Conservation (phyloP, 148 eudicot genomes). For the Spergularia marina region DNA sequence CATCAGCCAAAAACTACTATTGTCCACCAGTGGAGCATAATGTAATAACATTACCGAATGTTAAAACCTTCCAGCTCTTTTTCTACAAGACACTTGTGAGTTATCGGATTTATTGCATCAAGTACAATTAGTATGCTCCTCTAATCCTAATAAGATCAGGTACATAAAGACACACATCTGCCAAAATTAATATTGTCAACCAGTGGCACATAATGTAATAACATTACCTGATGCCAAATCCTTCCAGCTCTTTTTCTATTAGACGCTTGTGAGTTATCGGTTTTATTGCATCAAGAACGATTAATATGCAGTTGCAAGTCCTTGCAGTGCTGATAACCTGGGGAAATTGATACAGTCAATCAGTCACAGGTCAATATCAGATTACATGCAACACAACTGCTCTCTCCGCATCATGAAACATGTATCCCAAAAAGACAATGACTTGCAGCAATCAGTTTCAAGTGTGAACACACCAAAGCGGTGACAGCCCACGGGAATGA, state of each 20-base stretch:
- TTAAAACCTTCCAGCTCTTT: constrained; percentile 99
- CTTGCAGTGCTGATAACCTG: constrained; percentile 99
- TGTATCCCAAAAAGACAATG: neutral
- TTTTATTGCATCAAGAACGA: constrained; percentile 98
- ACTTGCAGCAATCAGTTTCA: neutral
- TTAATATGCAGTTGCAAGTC: constrained; percentile 92
- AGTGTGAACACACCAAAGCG: neutral
- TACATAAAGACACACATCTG: neutral
- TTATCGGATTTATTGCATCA: constrained; percentile 97
- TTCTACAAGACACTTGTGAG: constrained; percentile 96
- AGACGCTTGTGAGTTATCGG: constrained; percentile 98
- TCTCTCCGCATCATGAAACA: neutral
- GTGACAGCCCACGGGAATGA: neutral
- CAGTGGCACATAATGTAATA: neutral
- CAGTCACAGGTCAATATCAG: neutral
- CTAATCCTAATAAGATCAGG: neutral
- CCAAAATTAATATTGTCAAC: neutral
- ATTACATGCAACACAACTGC: neutral
- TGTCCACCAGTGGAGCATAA: neutral
- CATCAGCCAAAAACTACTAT: neutral
- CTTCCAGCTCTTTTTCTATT: constrained; percentile 98
- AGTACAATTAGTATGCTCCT: constrained; percentile 56
- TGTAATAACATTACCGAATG: constrained; percentile 54
- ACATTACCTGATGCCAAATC: constrained; percentile 93
- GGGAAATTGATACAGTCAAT: neutral